phyloP scores from a whole-genome alignment of 2,329 filamentous ascomycete species.

The Cyphellophora attinorum region DNA sequence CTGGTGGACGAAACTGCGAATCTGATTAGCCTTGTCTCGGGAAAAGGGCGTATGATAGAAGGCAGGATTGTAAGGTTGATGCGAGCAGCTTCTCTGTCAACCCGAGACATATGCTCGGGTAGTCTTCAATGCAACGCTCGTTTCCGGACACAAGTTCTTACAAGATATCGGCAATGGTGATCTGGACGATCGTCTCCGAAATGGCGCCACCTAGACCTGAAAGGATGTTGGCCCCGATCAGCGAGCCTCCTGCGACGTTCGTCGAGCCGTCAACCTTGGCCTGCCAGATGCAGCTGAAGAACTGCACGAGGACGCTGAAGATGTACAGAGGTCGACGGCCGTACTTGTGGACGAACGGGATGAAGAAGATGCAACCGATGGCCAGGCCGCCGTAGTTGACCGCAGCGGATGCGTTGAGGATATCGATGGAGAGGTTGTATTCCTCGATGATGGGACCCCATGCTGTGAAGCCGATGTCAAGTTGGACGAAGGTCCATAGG shows the following conservation, averaged over 20 bases:
- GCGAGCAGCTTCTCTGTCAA: too few species aligned
- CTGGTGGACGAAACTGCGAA: constrained; percentile 42
- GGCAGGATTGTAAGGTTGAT: too few species aligned
- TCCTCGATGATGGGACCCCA: constrained; percentile 31
- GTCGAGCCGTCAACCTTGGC: too few species aligned
- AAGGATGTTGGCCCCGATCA: constrained; percentile 31
- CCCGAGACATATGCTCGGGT: too few species aligned
- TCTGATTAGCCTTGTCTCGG: too few species aligned
- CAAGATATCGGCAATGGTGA: constrained; percentile 39
- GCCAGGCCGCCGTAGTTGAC: constrained; percentile 30
- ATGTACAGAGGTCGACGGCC: constrained; percentile 33
- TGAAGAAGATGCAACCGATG: constrained; percentile 29
- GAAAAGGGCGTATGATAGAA: too few species aligned
- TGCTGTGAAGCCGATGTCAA: constrained; percentile 27
- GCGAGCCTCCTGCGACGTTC: constrained; percentile 26
- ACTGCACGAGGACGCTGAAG: constrained; percentile 26
- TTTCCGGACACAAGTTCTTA: too few species aligned
- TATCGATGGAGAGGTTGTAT: constrained; percentile 26
- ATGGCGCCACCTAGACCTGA: constrained; percentile 32
- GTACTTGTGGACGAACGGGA: constrained; percentile 34
- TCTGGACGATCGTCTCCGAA: constrained; percentile 31
- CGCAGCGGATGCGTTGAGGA: constrained; percentile 33
- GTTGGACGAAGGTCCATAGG: constrained; percentile 18
- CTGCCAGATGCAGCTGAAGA: constrained; percentile 27
- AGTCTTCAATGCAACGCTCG: too few species aligned